Percentiles rank a stretch among this genome's conserved stretches.
phyloP scores from a whole-genome alignment of 805 yeast species.

The Candida taoyuanica region DNA sequence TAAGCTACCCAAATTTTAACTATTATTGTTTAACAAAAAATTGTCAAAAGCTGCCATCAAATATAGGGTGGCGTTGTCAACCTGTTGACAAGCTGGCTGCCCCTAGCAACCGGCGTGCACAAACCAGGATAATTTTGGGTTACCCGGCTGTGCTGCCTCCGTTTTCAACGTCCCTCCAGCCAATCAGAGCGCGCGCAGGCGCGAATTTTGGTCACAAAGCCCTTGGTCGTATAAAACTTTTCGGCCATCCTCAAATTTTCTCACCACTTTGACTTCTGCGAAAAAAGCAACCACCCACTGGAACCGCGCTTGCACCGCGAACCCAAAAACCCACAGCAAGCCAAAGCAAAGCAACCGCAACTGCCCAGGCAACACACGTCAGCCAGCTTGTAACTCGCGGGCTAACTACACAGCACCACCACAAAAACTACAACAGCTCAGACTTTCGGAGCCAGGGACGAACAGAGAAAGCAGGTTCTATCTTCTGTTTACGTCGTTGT shows the following conservation, averaged over 20 bases:
- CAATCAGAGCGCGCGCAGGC: slow-evolving; percentile 6
- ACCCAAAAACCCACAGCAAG: background rate
- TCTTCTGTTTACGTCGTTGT: background rate
- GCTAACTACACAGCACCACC: background rate
- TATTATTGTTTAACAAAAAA: background rate
- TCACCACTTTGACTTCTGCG: background rate
- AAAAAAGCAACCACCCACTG: background rate
- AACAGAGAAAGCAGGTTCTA: slow-evolving; percentile 1
- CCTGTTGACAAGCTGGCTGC: background rate
- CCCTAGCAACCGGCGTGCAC: slow-evolving; percentile 12
- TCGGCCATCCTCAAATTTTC: background rate
- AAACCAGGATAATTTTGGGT: slow-evolving; percentile 2
- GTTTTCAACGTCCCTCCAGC: slow-evolving; percentile 5
- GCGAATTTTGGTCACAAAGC: background rate
- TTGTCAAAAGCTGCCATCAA: background rate
- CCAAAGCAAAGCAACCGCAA: background rate
- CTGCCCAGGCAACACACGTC: background rate
- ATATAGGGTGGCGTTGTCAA: background rate
- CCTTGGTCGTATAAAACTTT: slow-evolving; percentile 6
- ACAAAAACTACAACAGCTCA: too few species aligned
- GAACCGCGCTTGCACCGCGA: background rate
- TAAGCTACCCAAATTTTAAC: background rate
- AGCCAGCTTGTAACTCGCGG: background rate
- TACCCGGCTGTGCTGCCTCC: slow-evolving; percentile 12
- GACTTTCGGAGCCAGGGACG: too few species aligned